Base-by-base conservation (phyloP, 2,329 filamentous ascomycete genomes). In the Dissoconium aciculare region DNA sequence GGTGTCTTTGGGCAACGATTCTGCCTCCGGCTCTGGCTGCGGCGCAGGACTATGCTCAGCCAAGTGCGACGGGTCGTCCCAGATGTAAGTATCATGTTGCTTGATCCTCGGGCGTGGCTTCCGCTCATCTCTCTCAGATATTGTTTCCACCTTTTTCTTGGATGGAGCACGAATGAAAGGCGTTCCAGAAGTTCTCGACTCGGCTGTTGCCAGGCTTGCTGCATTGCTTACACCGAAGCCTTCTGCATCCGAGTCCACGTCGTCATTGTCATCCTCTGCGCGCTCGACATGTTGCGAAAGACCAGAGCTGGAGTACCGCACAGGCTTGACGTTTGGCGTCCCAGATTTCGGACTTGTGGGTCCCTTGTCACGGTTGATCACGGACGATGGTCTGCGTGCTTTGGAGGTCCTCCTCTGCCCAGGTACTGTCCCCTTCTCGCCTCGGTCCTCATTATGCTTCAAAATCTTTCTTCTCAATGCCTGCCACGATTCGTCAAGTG, bases 91-190 rank as follows among this genome's bases (percentile, higher is more conserved):
- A 39, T 66, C 62, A 23, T 55, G 45, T 29, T 53, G 45, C 12
- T 54, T 51, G 16, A 54, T 47, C n/a, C 44, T 42, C 5, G 58
- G 56, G n/a, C 53, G 49, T 6, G 31, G 15, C 14, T 23, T 16
- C n/a, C 16, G 15, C 16, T 32, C 31, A 10, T 35, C 23, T 3
- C 15, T 10, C 4, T 15, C 10, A 4, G 11, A 19, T 11, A 37
- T 13, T 3, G 36, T 33, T 10, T 40, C 36, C 5, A 55, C 10
- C 11, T 55, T 56, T 13, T 49, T 55, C 17, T 60, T 50, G 4
- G 60, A 60, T 11, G 63, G 63, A 3, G 63, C 60, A 36, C 64
- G 50, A 13, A 64, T 58, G 40, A 68, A 68, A 1, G 64, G 64
- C 2, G 56, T 67, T 2, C 64, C 62, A 5, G 63, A 67, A 0